These are phyloP conservation scores for Chaetomium globosum DNA, from an alignment of 2,329 filamentous ascomycete genomes.

Conservation along the genomic window DNA sequence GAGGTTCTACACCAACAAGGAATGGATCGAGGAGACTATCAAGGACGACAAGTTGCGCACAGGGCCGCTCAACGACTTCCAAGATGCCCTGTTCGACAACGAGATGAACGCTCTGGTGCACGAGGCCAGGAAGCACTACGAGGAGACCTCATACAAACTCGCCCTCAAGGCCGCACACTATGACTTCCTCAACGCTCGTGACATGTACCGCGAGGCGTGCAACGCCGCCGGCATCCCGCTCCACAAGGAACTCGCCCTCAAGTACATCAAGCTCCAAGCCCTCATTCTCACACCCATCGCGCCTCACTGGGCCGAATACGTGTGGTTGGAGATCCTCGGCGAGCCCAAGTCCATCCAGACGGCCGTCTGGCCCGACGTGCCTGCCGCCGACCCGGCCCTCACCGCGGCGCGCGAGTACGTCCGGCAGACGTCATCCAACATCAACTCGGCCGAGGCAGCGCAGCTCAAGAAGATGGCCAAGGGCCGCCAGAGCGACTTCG, in stretches of 20 bases:
- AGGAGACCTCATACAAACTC: conserved; percentile 77
- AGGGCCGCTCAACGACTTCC: conserved; percentile 75
- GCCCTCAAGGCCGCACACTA: conserved; percentile 87
- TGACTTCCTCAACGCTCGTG: conserved; percentile 84
- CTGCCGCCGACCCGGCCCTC: conserved; percentile 65
- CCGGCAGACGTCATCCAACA: conserved; percentile 68
- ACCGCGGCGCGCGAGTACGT: conserved; percentile 77
- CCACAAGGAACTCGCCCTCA: conserved; percentile 76
- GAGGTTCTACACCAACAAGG: conserved; percentile 73
- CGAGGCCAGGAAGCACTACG: conserved; percentile 78
- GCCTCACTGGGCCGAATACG: conserved; percentile 91
- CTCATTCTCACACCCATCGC: conserved; percentile 76
- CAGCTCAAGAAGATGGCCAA: conserved; percentile 90
- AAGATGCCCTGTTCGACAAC: conserved; percentile 88
- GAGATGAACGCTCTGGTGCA: conserved; percentile 84
- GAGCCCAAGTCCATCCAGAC: conserved; percentile 77
- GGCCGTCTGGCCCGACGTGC: conserved; percentile 72
- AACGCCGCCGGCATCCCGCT: conserved; percentile 78
- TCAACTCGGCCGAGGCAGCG: conserved; percentile 80
- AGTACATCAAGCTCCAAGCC: conserved; percentile 73
- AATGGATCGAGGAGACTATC: conserved; percentile 88
- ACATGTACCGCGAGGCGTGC: conserved; percentile 79
- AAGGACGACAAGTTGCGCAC: conserved; percentile 72
- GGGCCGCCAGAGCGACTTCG: conserved; percentile 82
- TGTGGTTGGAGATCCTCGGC: conserved; percentile 89